A percentile compares a stretch with the other conserved stretches of the same genome.
Conservation (phyloP, 305 asterid species). For the Fraxinus dipetala region DNA sequence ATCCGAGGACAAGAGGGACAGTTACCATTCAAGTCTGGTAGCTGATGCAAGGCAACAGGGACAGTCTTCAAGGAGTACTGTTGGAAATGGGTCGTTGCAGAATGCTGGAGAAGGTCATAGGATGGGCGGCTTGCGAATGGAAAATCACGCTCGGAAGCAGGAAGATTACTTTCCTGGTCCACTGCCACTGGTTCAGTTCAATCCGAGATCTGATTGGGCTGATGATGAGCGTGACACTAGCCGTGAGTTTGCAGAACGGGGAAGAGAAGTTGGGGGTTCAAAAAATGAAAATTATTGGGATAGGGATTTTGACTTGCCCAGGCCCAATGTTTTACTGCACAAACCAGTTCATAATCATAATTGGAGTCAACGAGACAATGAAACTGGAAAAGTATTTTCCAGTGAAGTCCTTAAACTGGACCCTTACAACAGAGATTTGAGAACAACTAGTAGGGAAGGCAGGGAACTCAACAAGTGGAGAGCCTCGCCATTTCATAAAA, state of each 20-base stretch:
- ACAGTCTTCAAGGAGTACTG: conserved; percentile 36
- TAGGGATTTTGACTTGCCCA: conserved; percentile 79
- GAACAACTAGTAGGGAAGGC: conserved; percentile 60
- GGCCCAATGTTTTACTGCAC: conserved; percentile 60
- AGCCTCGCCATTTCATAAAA: conserved; percentile 43
- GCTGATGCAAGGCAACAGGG: conserved; percentile 49
- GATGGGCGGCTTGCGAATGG: conserved; percentile 33
- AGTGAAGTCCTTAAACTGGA: conserved; percentile 58
- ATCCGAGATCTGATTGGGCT: conserved; percentile 96
- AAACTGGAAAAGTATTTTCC: conserved; percentile 55
- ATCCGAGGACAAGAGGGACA: conserved; percentile 42
- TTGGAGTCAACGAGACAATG: conserved; percentile 60
- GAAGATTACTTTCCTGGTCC: conserved; percentile 63
- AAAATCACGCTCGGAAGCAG: conserved; percentile 43
- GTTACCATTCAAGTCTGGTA: conserved; percentile 39
- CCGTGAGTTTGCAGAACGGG: conserved; percentile 62
- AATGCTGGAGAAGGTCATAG: conserved; percentile 42
- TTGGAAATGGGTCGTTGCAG: conserved; percentile 40
- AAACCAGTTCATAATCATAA: conserved; percentile 53
- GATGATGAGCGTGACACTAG: conserved; percentile 99
- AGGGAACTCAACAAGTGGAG: conserved; percentile 61
- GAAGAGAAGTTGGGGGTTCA: conserved; percentile 56
- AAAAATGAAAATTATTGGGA: conserved; percentile 78
- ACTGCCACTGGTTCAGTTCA: conserved; percentile 70
- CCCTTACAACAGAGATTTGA: conserved; percentile 43